These are phyloP conservation scores for Closterium sp. DNA, from an alignment of 139 green algal species.

Conservation along the genomic window DNA sequence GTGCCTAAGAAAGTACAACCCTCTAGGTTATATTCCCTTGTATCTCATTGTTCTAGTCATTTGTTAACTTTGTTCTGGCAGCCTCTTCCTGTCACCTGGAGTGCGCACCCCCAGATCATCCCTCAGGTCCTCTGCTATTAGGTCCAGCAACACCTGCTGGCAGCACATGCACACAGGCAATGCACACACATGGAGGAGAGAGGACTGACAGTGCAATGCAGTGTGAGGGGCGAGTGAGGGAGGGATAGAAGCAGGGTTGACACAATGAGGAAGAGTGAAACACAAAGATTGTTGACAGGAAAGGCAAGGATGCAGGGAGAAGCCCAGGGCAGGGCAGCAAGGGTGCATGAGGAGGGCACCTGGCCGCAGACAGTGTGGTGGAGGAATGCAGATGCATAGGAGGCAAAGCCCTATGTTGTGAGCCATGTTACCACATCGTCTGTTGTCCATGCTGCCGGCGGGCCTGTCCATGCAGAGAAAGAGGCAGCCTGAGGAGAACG, in stretches of 20 bases:
- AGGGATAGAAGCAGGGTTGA: background rate
- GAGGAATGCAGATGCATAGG: background rate
- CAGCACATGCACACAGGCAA: background rate
- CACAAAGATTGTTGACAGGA: background rate
- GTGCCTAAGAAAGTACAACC: no score
- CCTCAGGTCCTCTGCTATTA: background rate
- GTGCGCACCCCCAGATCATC: background rate
- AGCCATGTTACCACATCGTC: background rate
- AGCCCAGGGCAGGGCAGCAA: background rate
- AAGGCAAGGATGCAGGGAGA: background rate
- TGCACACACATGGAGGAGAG: background rate
- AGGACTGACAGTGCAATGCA: background rate
- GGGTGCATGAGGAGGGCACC: background rate
- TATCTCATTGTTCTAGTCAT: no score
- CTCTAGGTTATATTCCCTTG: no score
- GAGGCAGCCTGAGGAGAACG: background rate
- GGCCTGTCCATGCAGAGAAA: background rate
- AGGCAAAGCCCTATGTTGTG: background rate
- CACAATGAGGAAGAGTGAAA: background rate
- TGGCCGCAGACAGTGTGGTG: background rate
- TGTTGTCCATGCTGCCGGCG: background rate
- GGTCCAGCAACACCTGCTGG: background rate
- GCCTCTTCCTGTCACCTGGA: background rate
- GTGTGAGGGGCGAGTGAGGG: background rate
- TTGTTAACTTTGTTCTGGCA: background rate